Evolutionary conservation across 2,329 filamentous ascomycete genomes (phyloP).

Genomic region (Sordariomycetes sp.): DNA sequence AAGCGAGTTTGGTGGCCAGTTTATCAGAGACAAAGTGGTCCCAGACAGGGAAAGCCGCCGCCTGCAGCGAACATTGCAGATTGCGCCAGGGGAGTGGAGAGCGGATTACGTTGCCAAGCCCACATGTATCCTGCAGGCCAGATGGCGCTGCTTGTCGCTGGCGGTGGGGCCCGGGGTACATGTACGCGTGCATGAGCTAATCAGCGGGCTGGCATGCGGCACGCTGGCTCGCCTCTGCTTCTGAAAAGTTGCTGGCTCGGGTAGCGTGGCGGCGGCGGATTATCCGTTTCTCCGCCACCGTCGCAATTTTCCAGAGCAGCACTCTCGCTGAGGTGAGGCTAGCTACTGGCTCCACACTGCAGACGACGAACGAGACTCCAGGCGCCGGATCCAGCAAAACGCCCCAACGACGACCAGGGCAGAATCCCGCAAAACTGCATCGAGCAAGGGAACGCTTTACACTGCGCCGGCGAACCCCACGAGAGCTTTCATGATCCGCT

Average conservation of each 20-base stretch:
- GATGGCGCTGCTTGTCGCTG: background rate
- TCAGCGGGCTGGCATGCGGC: background rate
- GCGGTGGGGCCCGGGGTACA: background rate
- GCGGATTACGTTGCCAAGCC: background rate
- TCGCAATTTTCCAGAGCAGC: background rate
- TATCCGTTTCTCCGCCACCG: background rate
- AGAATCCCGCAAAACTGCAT: background rate
- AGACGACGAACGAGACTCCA: background rate
- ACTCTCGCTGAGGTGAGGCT: background rate
- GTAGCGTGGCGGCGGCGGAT: background rate
- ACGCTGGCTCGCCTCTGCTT: background rate
- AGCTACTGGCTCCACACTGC: background rate
- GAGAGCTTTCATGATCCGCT: background rate
- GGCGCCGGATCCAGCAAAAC: too few species aligned
- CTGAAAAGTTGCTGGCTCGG: background rate
- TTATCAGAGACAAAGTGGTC: background rate
- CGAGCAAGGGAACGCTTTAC: background rate
- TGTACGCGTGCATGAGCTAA: background rate
- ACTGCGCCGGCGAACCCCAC: background rate
- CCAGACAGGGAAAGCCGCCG: background rate
- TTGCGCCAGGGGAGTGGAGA: background rate
- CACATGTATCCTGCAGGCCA: background rate
- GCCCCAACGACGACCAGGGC: background rate
- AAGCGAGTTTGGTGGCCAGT: background rate
- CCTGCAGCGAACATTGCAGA: background rate